Conservation (phyloP, 371 early-diverging fungal genomes). For the Mucor irregularis region DNA sequence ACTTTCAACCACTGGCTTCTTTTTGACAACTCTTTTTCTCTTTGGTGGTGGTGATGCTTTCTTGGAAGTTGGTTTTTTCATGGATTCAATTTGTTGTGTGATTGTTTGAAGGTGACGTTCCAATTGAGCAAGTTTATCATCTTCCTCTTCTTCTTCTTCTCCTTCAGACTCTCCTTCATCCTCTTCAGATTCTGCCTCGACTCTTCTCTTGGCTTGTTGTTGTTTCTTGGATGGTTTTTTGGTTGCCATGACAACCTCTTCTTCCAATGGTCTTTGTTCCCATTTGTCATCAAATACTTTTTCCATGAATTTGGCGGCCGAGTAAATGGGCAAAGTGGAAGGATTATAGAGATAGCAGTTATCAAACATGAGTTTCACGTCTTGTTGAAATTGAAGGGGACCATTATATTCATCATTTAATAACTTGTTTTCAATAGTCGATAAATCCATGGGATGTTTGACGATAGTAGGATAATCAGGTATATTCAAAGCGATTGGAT, state of each 20-base stretch:
- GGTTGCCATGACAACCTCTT: neutral
- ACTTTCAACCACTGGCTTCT: conserved; percentile 1
- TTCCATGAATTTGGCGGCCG: conserved; percentile 80
- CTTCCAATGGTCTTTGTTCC: conserved; percentile 46
- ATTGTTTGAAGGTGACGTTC: conserved; percentile 63
- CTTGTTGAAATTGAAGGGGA: conserved; percentile 77
- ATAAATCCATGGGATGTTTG: conserved; percentile 97
- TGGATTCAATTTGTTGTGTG: conserved; percentile 62
- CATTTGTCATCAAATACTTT: conserved; percentile 84
- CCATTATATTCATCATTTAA: conserved; percentile 71
- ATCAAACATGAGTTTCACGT: conserved; percentile 84
- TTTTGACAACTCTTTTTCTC: conserved; percentile 14
- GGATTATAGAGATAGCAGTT: conserved; percentile 98
- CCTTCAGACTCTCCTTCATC: conserved; percentile 20
- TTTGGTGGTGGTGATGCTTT: conserved; percentile 19
- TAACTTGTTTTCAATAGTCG: conserved; percentile 88
- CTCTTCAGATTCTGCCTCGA: neutral
- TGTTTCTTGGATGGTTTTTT: conserved; percentile 11
- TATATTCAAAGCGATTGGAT: conserved; percentile 85
- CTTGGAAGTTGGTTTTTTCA: conserved; percentile 63
- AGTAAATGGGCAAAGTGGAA: conserved; percentile 83
- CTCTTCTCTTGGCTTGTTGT: neutral
- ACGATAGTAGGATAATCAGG: conserved; percentile 94
- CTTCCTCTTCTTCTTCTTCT: conserved; percentile 12
- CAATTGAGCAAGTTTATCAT: conserved; percentile 60